Base-by-base conservation (phyloP, 352 stramenopile species). In the Lagenidium sp. region DNA sequence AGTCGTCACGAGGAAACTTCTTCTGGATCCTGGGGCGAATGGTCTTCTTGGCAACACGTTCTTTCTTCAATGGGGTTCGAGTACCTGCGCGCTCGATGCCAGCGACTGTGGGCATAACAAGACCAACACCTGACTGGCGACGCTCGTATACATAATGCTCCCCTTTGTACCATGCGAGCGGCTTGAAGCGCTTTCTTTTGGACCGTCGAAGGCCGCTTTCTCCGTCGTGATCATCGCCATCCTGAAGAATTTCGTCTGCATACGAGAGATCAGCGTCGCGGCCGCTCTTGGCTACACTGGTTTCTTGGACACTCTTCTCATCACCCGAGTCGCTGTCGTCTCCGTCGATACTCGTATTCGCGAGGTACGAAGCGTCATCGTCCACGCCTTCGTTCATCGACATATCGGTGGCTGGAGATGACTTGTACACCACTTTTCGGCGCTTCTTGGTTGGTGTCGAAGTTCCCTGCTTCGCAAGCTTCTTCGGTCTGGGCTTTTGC, bases 161-260 rank as follows among this genome's bases (percentile, higher is more conserved):
- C 35, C 79, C 80, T 47, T 91, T 91, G 63, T 91, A 94, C 81
- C 81, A 94, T 12, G 63, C 81, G n/a, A 94, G 60, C 18, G 81
- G 81, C 69, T 88, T 87, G 47, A 80, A 91, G 6, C 81, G 73
- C 42, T 63, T 66, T 23, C 81, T 68, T 51, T 86, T 89, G 5
- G 77, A 91, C 6, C 81, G 73, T 41, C 81, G 78, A 25, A 89
- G 58, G 1, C 70, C 71, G 18, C 38, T 63, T 11, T 55, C 55
- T 34, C 77, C 61, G 3, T 19, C n/a, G 46, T 62, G 57, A 23
- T 52, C 49, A 29, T 69, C 55, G 11, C 49, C 41, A 29, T 83
- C 63, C 11, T 65, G 65, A 20, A 89, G 60, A 25, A 73, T 67
- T 42, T 85, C 73, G 24, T 65, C 58, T 28, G 62, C 65, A 29